A percentile compares a stretch with the other conserved stretches of the same genome.
Conservation (phyloP, 352 stramenopile genomes). For the Phytopythium oedochilum region DNA sequence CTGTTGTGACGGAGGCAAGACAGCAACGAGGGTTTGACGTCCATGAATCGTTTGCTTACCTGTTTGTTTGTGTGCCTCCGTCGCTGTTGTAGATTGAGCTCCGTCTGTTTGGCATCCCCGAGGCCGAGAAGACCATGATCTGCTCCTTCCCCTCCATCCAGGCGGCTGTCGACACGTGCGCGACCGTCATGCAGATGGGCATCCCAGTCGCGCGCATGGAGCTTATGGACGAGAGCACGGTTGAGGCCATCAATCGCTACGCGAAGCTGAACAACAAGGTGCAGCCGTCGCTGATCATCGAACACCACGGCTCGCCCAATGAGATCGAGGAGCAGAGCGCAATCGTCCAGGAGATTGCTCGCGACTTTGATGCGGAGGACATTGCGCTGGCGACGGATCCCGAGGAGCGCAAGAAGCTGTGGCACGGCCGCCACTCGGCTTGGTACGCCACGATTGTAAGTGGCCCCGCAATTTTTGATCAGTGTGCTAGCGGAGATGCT, state of each 20-base stretch:
- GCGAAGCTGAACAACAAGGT: constrained; percentile 75
- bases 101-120: constrained; percentile 91
- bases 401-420: constrained; percentile 83
- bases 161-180: constrained; percentile 78
- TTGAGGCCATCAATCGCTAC: constrained; percentile 84
- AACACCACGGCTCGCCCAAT: constrained; percentile 85
- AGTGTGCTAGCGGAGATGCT: neutral
- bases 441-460: constrained; percentile 82
- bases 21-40: neutral
- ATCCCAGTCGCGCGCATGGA: constrained; percentile 86
- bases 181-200: constrained; percentile 86
- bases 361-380: constrained; percentile 77
- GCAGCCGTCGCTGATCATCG: constrained; percentile 92
- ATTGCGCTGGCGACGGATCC: constrained; percentile 70
- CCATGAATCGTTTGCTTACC: neutral
- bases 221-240: constrained; percentile 79
- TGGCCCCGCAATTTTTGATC: constrained; percentile 1
- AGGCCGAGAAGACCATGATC: constrained; percentile 88
- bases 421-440: constrained; percentile 79
- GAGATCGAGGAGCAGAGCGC: constrained; percentile 88
- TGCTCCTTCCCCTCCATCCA: constrained; percentile 92
- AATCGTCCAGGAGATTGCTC: constrained; percentile 81
- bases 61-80: neutral
- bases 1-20: constrained; percentile 91
- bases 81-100: constrained; percentile 64